Percentiles rank a stretch among this genome's conserved stretches.
These are phyloP conservation scores for Ustilago loliicola DNA, from an alignment of 1,284 basidiomycete genomes.

Conservation along the genomic window DNA sequence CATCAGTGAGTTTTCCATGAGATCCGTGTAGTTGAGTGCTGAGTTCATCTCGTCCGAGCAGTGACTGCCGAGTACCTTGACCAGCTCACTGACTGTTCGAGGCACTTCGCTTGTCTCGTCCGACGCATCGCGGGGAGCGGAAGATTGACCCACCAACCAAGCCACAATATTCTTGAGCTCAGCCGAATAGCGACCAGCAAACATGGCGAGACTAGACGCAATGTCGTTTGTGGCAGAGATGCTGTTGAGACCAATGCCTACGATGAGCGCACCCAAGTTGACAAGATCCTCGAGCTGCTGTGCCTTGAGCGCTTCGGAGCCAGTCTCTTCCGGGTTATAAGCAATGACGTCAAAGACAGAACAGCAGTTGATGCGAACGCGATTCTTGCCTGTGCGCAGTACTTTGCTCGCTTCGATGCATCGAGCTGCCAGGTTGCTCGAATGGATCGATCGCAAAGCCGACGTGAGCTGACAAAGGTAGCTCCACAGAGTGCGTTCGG, in stretches of 20 bases:
- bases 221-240: conserved; percentile 77
- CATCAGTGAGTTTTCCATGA: conserved; percentile 85
- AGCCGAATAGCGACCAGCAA: conserved; percentile 81
- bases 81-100: conserved; percentile 82
- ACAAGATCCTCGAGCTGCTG: conserved; percentile 85
- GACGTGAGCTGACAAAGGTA: conserved; percentile 91
- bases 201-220: conserved; percentile 82
- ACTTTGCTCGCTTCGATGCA: conserved; percentile 90
- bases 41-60: conserved; percentile 87
- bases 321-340: conserved; percentile 53
- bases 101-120: conserved; percentile 29
- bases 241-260: conserved; percentile 82
- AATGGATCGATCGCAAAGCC: conserved; percentile 88
- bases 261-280: conserved; percentile 86
- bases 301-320: conserved; percentile 40
- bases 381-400: conserved; percentile 87
- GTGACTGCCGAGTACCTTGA: conserved; percentile 82
- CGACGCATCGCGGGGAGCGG: conserved; percentile 19
- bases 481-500: conserved; percentile 92
- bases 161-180: conserved; percentile 86
- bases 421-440: conserved; percentile 83
- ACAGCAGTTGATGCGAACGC: conserved; percentile 71
- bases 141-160: conserved; percentile 77
- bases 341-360: conserved; percentile 68
- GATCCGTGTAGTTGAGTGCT: conserved; percentile 81